These are phyloP conservation scores for Penicillium hordei DNA, from an alignment of 2,329 filamentous ascomycete species.

Conservation along the genomic window DNA sequence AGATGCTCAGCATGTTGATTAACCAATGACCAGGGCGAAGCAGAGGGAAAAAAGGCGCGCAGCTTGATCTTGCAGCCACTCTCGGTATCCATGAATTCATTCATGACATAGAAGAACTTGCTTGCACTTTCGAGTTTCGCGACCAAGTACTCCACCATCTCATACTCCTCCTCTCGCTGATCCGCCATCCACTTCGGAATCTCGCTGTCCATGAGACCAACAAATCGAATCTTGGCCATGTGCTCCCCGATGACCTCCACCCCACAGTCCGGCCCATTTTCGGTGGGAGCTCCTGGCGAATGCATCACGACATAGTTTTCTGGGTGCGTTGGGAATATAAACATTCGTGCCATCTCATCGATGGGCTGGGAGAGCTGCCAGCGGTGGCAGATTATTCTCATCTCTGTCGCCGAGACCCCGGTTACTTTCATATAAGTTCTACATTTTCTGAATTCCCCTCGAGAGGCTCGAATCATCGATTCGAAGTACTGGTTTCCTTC, in stretches of 20 bases:
- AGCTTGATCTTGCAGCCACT: conserved; percentile 7
- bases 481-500: conserved; percentile 6
- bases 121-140: conserved; percentile 5
- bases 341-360: background rate
- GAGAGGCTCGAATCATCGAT: background rate
- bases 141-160: conserved; percentile 3
- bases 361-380: conserved; percentile 5
- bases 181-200: conserved; percentile 1
- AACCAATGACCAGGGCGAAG: conserved; percentile 2
- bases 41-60: conserved; percentile 5
- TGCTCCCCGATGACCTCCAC: conserved; percentile 9
- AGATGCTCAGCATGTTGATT: conserved; percentile 6
- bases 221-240: conserved; percentile 6
- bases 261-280: background rate
- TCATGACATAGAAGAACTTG: conserved; percentile 7
- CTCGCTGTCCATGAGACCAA: background rate
- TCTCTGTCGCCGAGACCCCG: conserved; percentile 1
- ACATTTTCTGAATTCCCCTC: background rate
- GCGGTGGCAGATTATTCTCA: background rate
- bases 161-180: background rate
- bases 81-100: conserved; percentile 7
- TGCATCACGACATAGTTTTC: conserved; percentile 7
- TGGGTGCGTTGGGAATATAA: conserved; percentile 6
- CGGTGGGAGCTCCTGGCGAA: background rate
- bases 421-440: conserved; percentile 1